These are phyloP conservation scores for Aspergillus carbonarius DNA, from an alignment of 2,329 filamentous ascomycete species.

Conservation along the genomic window DNA sequence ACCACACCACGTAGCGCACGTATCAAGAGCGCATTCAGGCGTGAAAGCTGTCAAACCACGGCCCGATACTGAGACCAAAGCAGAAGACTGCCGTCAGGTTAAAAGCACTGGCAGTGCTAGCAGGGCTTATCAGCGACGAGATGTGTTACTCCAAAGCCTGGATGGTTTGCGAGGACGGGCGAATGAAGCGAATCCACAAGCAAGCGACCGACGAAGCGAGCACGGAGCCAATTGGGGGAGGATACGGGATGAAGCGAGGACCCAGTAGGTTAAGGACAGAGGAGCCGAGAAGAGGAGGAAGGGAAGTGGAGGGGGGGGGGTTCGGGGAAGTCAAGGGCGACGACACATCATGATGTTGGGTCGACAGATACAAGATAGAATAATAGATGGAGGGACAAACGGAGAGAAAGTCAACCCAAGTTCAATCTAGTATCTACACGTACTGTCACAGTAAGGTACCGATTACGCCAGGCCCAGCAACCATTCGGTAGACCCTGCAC, in stretches of 20 bases:
- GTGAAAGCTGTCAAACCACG: background rate
- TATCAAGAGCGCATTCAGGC: conserved; percentile 3
- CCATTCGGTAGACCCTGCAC: conserved; percentile 5
- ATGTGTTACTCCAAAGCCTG: background rate
- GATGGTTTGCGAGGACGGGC: background rate
- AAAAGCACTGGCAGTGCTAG: background rate
- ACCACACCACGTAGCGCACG: background rate
- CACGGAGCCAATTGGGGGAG: background rate
- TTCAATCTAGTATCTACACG: background rate
- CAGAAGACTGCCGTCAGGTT: background rate
- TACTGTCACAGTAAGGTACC: background rate
- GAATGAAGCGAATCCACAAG: background rate
- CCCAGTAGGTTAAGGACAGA: background rate
- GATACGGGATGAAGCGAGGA: background rate
- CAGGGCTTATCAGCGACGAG: background rate
- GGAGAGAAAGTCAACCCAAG: background rate
- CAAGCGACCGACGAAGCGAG: background rate
- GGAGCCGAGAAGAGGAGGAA: background rate
- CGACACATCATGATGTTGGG: background rate
- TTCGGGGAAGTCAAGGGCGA: background rate
- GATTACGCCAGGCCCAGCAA: background rate
- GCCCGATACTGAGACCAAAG: background rate
- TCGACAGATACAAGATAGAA: background rate
- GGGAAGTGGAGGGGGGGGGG: background rate
- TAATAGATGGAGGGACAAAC: background rate